Evolutionary conservation across 2,329 filamentous ascomycete genomes (phyloP), one percentile per base, ranked within the genome.

Genomic region (Neurospora crassa): DNA sequence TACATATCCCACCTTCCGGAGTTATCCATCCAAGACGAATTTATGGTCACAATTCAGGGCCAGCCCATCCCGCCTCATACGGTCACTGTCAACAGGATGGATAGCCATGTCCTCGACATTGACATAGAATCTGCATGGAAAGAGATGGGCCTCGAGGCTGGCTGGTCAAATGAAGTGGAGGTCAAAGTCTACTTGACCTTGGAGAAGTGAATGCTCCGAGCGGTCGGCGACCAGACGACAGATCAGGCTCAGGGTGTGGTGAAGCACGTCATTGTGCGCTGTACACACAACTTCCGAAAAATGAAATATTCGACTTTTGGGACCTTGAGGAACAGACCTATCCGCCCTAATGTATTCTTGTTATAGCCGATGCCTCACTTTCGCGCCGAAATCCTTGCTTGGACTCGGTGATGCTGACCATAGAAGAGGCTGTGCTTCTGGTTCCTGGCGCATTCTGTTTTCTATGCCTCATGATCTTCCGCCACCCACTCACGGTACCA

Each of bases 81-180:
- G 0, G 91, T 96, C 1, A 83, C 81, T 40, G 82, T 90, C 68
- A 88, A 85, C 69, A 79, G 82, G 41, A 76, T 78, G n/a, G 82
- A 88, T 71, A 76, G 79, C 0, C 83, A 85, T 72, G 87, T 98
- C 8, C 80, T 98, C 41, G 90, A 93, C 75, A 87, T 98, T 70
- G 92, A 98, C 82, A 80, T 93, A 14, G 86, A 89, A 75, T 84
- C 82, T 40, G 95, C 95, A 0, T 98, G 94, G 94, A 86, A 87
- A 67, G 88, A 92, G 76, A 86, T 94, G 83, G 87, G 85, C 0
- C 83, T 96, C 70, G 82, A 89, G 71, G 86, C 88, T 45, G 89
- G 91, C 8, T 96, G 92, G 90, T 91, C 89, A 74, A 97, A 97
- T 78, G 92, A 96, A 79, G 86, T 94, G 45, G 84, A 88, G 73